Conservation (phyloP, 2,329 filamentous ascomycete genomes). For the Colletotrichum shisoi region DNA sequence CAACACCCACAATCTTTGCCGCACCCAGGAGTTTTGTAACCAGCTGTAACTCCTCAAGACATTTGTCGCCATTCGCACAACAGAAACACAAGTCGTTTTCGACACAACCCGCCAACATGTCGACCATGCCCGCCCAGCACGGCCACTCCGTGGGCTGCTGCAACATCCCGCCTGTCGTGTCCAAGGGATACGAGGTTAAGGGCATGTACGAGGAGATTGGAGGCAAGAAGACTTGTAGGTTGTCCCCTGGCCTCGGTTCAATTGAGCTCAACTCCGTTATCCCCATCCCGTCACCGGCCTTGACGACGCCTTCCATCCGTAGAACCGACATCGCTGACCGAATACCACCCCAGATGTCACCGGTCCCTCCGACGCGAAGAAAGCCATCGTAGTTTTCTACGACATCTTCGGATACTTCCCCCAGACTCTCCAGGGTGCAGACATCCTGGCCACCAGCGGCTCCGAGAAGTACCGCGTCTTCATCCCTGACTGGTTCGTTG, state of each 20-base stretch:
- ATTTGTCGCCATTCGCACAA: not conserved
- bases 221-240: conserved; percentile 61
- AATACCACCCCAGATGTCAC: conserved; percentile 55
- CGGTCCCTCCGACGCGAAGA: conserved; percentile 58
- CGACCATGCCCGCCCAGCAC: conserved; percentile 59
- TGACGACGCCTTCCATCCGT: not conserved
- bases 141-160: conserved; percentile 66
- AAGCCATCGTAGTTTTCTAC: conserved; percentile 68
- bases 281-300: not conserved
- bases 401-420: conserved; percentile 77
- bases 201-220: conserved; percentile 65
- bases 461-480: conserved; percentile 80
- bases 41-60: not conserved
- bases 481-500: conserved; percentile 91
- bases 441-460: conserved; percentile 67
- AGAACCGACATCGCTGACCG: not conserved
- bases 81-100: conserved; percentile 5
- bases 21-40: conserved; percentile 9
- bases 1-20: conserved; percentile 7
- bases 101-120: conserved; percentile 49
- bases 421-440: conserved; percentile 74
- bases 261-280: not conserved
- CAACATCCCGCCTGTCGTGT: conserved; percentile 66
- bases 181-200: conserved; percentile 62
- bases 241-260: not conserved